Conservation (phyloP, 345 rosid genomes). For the Aquilaria malaccensis region DNA sequence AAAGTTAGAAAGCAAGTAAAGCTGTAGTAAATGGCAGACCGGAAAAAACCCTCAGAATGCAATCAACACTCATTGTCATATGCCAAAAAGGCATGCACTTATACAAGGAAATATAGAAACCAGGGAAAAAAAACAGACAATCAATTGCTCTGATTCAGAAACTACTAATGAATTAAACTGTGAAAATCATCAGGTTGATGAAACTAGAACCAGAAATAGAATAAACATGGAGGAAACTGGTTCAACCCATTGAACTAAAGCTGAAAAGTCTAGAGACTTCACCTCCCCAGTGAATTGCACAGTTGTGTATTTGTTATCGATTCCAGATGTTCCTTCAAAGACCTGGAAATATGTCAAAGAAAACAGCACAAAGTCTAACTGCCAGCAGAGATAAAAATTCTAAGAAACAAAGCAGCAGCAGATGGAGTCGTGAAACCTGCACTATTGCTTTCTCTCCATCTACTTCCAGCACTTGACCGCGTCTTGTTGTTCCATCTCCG, state of each 20-base stretch:
- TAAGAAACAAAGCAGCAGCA: too few species aligned
- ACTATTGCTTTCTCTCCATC: conserved; percentile 99
- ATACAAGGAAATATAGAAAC: not conserved
- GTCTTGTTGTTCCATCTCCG: conserved; percentile 88
- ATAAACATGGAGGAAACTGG: too few species aligned
- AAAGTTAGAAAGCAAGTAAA: too few species aligned
- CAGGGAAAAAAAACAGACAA: not conserved
- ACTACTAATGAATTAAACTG: too few species aligned
- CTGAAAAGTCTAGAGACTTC: not conserved
- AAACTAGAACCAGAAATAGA: too few species aligned
- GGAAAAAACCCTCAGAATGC: too few species aligned
- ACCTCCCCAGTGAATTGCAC: conserved; percentile 92
- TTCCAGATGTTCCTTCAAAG: conserved; percentile 95
- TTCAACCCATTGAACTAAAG: not conserved
- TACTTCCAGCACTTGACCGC: conserved; percentile 29
- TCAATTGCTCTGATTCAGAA: too few species aligned
- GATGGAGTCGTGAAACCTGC: conserved; percentile 24
- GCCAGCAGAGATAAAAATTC: too few species aligned
- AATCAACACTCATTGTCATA: too few species aligned
- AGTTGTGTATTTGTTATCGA: conserved; percentile 86
- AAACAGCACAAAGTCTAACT: conserved; percentile 18
- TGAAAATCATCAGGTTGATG: too few species aligned
- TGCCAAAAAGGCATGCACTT: too few species aligned
- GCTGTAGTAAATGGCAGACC: too few species aligned
- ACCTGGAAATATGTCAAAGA: conserved; percentile 34